A percentile compares a stretch with the other conserved stretches of the same genome.
Conservation (phyloP, 2,329 filamentous ascomycete species). For the Ceratocystis papillata region DNA sequence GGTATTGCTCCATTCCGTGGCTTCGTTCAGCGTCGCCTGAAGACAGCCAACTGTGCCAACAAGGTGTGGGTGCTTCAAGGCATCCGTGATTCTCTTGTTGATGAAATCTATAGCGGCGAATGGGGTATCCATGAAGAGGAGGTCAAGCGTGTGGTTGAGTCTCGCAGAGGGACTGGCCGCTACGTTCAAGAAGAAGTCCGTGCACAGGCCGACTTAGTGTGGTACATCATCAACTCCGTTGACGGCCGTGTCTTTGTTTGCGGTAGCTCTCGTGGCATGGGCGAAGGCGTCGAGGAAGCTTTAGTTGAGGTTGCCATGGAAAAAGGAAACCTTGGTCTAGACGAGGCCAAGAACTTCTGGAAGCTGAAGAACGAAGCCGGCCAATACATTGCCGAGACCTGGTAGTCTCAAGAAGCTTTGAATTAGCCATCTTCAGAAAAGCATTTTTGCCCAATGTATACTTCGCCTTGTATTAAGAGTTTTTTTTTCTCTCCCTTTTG, state of each 20-base stretch:
- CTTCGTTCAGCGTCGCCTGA: slow-evolving; percentile 86
- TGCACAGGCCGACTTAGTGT: slow-evolving; percentile 88
- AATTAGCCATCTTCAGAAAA: background rate
- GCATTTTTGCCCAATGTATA: background rate
- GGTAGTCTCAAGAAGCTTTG: slow-evolving; percentile 34
- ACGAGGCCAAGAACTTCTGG: slow-evolving; percentile 84
- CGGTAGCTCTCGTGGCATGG: slow-evolving; percentile 92
- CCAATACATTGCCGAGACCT: slow-evolving; percentile 85
- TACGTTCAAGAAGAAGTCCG: slow-evolving; percentile 96
- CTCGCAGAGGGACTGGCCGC: slow-evolving; percentile 62
- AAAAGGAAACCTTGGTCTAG: slow-evolving; percentile 74
- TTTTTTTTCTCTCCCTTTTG: background rate
- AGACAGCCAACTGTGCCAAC: slow-evolving; percentile 92
- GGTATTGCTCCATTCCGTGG: slow-evolving; percentile 96
- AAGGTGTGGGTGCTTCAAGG: slow-evolving; percentile 97
- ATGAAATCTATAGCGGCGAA: slow-evolving; percentile 93
- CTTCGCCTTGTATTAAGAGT: background rate
- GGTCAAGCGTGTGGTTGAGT: slow-evolving; percentile 72
- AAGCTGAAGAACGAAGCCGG: slow-evolving; percentile 79
- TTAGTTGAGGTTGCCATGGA: slow-evolving; percentile 83
- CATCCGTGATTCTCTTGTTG: slow-evolving; percentile 82
- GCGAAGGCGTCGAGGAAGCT: slow-evolving; percentile 83
- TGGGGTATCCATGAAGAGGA: slow-evolving; percentile 88
- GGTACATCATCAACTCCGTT: slow-evolving; percentile 94
- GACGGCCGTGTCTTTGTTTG: slow-evolving; percentile 95